phyloP scores from a whole-genome alignment of 2,329 filamentous ascomycete species.

The Eurotiales sp. region DNA sequence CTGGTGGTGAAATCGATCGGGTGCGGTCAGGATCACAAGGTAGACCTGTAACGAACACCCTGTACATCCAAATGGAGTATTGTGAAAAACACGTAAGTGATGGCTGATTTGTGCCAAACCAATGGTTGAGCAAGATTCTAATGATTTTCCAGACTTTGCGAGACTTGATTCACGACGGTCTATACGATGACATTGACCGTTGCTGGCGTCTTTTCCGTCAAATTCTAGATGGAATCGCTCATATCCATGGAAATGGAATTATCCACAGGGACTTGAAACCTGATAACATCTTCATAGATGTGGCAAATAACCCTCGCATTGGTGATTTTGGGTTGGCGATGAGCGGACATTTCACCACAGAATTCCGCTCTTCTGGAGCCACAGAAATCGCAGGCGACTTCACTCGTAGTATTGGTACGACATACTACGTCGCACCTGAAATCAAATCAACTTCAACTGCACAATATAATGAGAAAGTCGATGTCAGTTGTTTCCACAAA shows the following conservation, averaged over 20 bases:
- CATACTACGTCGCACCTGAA: slow-evolving; percentile 90
- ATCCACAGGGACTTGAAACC: slow-evolving; percentile 96
- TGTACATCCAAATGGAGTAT: slow-evolving; percentile 99
- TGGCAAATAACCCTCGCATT: slow-evolving; percentile 85
- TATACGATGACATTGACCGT: slow-evolving; percentile 71
- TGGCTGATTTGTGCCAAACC: neutral
- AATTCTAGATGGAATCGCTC: slow-evolving; percentile 80
- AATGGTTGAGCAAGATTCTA: slow-evolving; percentile 15
- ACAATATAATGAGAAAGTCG: slow-evolving; percentile 88
- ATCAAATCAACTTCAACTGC: slow-evolving; percentile 70
- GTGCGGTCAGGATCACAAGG: slow-evolving; percentile 47
- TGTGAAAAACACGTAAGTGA: slow-evolving; percentile 76
- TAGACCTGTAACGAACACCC: slow-evolving; percentile 62
- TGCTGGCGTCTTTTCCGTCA: slow-evolving; percentile 90
- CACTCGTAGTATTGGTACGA: slow-evolving; percentile 65
- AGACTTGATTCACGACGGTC: slow-evolving; percentile 73
- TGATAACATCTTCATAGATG: slow-evolving; percentile 95
- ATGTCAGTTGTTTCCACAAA: slow-evolving; percentile 52
- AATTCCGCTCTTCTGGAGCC: slow-evolving; percentile 34
- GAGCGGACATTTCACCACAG: slow-evolving; percentile 62
- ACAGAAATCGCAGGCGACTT: slow-evolving; percentile 36
- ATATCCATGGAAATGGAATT: slow-evolving; percentile 87
- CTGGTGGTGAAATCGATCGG: slow-evolving; percentile 35
- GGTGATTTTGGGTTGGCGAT: slow-evolving; percentile 95
- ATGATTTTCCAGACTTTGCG: slow-evolving; percentile 63